A percentile compares a stretch with the other conserved stretches of the same genome.
phyloP scores from a whole-genome alignment of 805 yeast genomes.

The Candida cerambycidarum region DNA sequence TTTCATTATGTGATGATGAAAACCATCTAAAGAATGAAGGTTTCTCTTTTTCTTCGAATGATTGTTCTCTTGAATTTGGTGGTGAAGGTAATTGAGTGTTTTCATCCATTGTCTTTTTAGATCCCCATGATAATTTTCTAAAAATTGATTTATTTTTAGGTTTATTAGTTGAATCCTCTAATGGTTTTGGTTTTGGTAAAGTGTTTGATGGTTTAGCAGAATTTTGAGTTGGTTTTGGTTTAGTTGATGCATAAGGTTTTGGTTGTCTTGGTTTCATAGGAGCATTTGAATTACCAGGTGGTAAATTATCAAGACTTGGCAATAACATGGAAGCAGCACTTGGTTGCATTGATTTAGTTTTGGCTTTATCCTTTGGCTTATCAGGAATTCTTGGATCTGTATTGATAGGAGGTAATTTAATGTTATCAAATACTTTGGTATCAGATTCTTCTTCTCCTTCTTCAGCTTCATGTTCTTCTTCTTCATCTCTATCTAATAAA shows the following conservation, averaged over 20 bases:
- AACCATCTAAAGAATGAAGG: conserved; percentile 43
- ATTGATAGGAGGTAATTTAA: conserved; percentile 46
- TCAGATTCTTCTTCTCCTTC: conserved; percentile 25
- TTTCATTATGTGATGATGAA: conserved; percentile 30
- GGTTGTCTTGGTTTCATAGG: conserved; percentile 19
- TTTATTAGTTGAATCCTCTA: conserved; percentile 35
- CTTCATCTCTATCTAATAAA: conserved; percentile 17
- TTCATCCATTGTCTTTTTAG: conserved; percentile 38
- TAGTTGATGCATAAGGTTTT: conserved; percentile 14
- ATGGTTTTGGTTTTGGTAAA: conserved; percentile 24
- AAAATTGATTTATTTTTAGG: conserved; percentile 41
- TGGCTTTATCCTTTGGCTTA: conserved; percentile 8
- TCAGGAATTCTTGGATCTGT: background rate
- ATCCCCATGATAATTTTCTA: conserved; percentile 53
- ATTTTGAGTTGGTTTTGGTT: conserved; percentile 16
- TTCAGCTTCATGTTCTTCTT: conserved; percentile 16
- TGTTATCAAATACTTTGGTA: conserved; percentile 39
- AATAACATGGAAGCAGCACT: conserved; percentile 37
- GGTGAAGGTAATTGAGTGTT: conserved; percentile 34
- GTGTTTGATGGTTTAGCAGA: conserved; percentile 16
- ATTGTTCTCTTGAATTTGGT: conserved; percentile 28
- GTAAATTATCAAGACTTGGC: conserved; percentile 22
- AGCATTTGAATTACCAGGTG: background rate
- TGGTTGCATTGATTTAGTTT: conserved; percentile 30
- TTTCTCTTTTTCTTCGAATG: conserved; percentile 27